Conservation (phyloP, 106 monocot genomes). For the Dendrobium officinale region DNA sequence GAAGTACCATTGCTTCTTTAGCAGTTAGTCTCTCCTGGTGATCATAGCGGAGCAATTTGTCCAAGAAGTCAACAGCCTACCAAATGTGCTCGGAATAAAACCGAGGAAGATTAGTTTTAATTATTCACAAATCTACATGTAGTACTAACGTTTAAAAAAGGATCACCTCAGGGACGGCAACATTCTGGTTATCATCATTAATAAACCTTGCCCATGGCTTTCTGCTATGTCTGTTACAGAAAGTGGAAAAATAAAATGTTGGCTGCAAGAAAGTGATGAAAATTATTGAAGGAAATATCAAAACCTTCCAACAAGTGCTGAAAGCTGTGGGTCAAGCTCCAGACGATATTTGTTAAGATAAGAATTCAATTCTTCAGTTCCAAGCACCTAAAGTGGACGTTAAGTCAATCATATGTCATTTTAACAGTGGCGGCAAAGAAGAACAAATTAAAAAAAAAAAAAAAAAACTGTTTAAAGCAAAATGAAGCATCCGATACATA, state of each 20-base stretch:
- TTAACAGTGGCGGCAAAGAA: not conserved
- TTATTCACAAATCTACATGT: not conserved
- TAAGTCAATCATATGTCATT: not conserved
- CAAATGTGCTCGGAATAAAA: constrained; percentile 1
- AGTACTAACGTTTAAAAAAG: not conserved
- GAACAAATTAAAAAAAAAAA: not conserved
- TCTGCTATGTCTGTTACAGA: constrained; percentile 58
- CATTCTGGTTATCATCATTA: constrained; percentile 70
- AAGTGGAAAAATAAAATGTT: not conserved
- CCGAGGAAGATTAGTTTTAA: not conserved
- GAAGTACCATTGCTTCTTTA: constrained; percentile 85
- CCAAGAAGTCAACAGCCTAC: constrained; percentile 81
- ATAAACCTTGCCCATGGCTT: constrained; percentile 87
- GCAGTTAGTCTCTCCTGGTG: constrained; percentile 93
- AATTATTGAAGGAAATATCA: constrained; percentile 7
- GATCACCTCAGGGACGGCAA: constrained; percentile 78
- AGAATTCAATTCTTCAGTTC: constrained; percentile 65
- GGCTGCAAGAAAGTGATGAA: not conserved
- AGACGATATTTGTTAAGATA: constrained; percentile 74
- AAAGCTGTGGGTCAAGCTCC: constrained; percentile 74
- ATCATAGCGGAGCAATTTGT: constrained; percentile 78
- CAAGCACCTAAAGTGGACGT: constrained; percentile 55
- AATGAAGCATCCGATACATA: no score
- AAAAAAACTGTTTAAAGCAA: not conserved
- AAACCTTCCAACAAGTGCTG: constrained; percentile 79